Base-by-base conservation (phyloP, 1,139 yeast genomes). In the Candida dubliniensis region DNA sequence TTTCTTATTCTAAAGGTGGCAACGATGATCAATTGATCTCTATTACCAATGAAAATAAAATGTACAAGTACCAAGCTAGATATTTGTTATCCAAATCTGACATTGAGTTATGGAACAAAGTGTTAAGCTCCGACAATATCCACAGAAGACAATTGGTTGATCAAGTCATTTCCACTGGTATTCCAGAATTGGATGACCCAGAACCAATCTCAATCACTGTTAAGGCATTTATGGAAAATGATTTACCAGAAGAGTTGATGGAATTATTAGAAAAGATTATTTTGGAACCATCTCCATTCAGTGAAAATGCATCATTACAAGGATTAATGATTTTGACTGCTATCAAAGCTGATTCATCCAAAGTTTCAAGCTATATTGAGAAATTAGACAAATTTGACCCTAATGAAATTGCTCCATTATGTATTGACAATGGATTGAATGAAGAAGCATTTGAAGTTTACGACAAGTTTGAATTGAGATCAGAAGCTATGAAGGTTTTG, bases 21-120 rank as follows among this genome's bases (percentile, higher is more conserved):
- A 91, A 93, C 59, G 96, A 93, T 64, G 84, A 77, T 49, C 99
- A 93, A 66, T 80, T 93, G 61, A 81, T 93, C 59, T 77, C 82
- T 59, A 90, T 93, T 64, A 93, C 99, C 55, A 93, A 93, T 63
- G 99, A 95, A 61, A 93, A 93, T 67, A 82, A 95, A 58, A 93
- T 93, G 99, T 93, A 87, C 77, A 95, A 95, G 69, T 93, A 93
- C 68, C 99, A 95, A 75, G 99, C 99, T 11, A 84, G 98, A 67
- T 93, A 95, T 64, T 76, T 93, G 62, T 80, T 93, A 57, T 72
- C 81, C 49, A 87, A 96, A 65, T 88, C 96, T 14, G 96, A 93
- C 60, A 73, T 82, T 35, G 78, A 69, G 10, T 77, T 93, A 53
- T 93, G 99, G 98, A 71, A 79, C 50, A 76, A 75, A 56, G 99